These are phyloP conservation scores for Penicilliopsis zonata DNA, from an alignment of 495 filamentous ascomycete species.

Conservation along the genomic window DNA sequence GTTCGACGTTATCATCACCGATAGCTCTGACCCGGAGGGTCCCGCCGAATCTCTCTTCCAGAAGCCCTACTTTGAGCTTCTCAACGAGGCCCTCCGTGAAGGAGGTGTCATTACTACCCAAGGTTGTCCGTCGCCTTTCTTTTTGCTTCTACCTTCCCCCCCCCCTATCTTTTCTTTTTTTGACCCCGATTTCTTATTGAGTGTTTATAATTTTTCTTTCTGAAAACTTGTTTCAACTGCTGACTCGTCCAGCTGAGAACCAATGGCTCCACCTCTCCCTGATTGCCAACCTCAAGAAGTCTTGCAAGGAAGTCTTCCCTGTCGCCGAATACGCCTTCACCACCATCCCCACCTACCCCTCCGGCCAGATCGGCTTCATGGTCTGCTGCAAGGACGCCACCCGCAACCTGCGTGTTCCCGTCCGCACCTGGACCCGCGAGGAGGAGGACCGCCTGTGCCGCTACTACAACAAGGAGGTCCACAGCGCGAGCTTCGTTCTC, in stretches of 20 bases:
- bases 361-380: slow-evolving; percentile 99
- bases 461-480: slow-evolving; percentile 95
- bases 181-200: slow-evolving; percentile 1
- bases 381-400: slow-evolving; percentile 90
- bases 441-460: slow-evolving; percentile 85
- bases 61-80: slow-evolving; percentile 95
- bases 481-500: slow-evolving; percentile 85
- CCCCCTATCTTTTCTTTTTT: slow-evolving; percentile 3
- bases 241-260: slow-evolving; percentile 69
- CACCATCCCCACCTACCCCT: slow-evolving; percentile 98
- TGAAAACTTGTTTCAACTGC: slow-evolving; percentile 4
- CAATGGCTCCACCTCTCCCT: slow-evolving; percentile 95
- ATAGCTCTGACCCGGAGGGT: slow-evolving; percentile 93
- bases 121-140: slow-evolving; percentile 93
- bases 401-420: slow-evolving; percentile 70
- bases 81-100: slow-evolving; percentile 76
- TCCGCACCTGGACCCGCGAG: slow-evolving; percentile 66
- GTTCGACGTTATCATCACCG: slow-evolving; percentile 99
- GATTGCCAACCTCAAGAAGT: slow-evolving; percentile 84
- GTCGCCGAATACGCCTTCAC: slow-evolving; percentile 98
- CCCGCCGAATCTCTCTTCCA: slow-evolving; percentile 93
- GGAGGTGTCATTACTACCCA: slow-evolving; percentile 99
- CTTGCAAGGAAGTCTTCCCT: slow-evolving; percentile 95
- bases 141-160: slow-evolving; percentile 14
- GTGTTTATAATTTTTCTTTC: slow-evolving; percentile 4